These are phyloP conservation scores for Blepharisma japonicum DNA, from an alignment of 73 alveolate species.

Conservation along the genomic window DNA sequence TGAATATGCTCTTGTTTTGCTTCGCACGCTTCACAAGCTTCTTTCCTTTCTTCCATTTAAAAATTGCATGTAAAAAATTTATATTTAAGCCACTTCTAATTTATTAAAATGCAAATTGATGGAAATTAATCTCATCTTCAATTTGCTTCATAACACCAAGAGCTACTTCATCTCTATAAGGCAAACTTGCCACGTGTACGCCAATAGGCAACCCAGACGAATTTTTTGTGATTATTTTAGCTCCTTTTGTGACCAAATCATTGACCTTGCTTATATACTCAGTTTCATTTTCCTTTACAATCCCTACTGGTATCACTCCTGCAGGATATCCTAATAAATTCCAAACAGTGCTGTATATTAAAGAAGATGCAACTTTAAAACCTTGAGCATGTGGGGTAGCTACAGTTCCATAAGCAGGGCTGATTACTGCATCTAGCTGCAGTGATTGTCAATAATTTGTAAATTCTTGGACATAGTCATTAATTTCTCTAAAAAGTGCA, in stretches of 20 bases:
- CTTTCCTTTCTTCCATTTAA: too few relatives aligned
- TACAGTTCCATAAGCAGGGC: conserved; percentile 50
- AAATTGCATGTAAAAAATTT: too few relatives aligned
- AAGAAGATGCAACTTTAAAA: conserved; percentile 28
- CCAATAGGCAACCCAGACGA: conserved; percentile 75
- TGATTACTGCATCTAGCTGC: conserved; percentile 45
- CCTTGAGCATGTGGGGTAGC: conserved; percentile 47
- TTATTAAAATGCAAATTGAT: not conserved
- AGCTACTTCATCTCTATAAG: conserved; percentile 73
- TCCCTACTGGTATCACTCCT: conserved; percentile 65
- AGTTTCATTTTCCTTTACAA: conserved; percentile 56
- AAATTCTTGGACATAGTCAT: not conserved
- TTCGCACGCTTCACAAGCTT: conserved; percentile 19
- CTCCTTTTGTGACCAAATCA: conserved; percentile 36
- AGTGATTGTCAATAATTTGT: conserved; percentile 31
- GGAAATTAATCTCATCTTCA: conserved; percentile 28
- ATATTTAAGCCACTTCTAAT: too few relatives aligned
- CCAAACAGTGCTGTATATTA: conserved; percentile 49
- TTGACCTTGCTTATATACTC: conserved; percentile 33
- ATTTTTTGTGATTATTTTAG: conserved; percentile 49
- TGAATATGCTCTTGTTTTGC: not conserved
- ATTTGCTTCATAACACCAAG: conserved; percentile 60
- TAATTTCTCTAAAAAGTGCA: not conserved
- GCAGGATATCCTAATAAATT: conserved; percentile 52
- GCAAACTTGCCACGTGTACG: conserved; percentile 61